A percentile compares a stretch with the other conserved stretches of the same genome.
phyloP scores from a whole-genome alignment of 2,329 filamentous ascomycete genomes.

The Xylaria sp. region DNA sequence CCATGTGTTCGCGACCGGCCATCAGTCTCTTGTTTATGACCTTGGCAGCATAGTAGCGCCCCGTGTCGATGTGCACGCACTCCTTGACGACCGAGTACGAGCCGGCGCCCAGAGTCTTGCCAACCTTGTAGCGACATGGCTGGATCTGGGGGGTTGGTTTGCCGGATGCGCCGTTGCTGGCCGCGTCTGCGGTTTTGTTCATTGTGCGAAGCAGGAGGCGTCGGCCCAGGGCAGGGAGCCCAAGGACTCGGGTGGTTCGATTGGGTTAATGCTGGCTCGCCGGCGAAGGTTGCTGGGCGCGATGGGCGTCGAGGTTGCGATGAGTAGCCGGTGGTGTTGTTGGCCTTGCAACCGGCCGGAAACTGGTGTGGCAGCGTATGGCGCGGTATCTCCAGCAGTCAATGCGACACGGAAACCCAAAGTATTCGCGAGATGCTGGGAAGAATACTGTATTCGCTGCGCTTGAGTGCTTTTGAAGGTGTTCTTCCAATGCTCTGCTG shows the following conservation, averaged over 20 bases:
- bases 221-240: neutral
- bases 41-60: constrained; percentile 97
- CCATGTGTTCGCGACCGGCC: constrained; percentile 98
- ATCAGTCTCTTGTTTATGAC: constrained; percentile 99
- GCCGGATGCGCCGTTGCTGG: constrained; percentile 45
- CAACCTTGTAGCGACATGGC: constrained; percentile 97
- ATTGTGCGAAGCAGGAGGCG: constrained; percentile 33
- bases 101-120: constrained; percentile 94
- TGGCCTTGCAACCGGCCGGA: neutral
- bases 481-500: constrained; percentile 11
- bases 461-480: neutral
- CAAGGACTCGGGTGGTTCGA: constrained; percentile 1
- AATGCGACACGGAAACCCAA: neutral
- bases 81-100: constrained; percentile 99
- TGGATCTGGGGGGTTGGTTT: constrained; percentile 74
- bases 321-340: neutral
- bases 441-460: neutral
- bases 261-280: constrained; percentile 9
- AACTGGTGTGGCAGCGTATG: neutral
- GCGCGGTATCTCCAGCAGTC: neutral
- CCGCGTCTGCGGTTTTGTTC: constrained; percentile 41
- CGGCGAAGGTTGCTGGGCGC: neutral
- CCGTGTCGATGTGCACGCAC: constrained; percentile 98
- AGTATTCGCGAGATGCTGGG: neutral
- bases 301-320: constrained; percentile 12